Percentiles rank a stretch among this genome's conserved stretches.
Evolutionary conservation across 495 filamentous ascomycete genomes (phyloP).

Genomic region (Neurospora discreta): DNA sequence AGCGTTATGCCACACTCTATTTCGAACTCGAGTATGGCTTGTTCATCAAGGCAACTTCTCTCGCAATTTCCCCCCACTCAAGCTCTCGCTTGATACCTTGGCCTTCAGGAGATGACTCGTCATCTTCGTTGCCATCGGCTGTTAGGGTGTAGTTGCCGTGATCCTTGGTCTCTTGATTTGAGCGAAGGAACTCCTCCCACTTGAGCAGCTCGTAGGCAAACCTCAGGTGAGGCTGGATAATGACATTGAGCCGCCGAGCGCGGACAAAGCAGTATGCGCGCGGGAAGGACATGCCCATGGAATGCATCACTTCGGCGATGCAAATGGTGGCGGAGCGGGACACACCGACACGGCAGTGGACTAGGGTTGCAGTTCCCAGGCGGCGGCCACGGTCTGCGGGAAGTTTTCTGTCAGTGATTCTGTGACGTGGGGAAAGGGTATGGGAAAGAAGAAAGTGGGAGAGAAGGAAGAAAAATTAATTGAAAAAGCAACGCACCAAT

Average conservation of each 20-base stretch:
- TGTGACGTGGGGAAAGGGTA: background rate
- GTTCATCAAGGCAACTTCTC: conserved; percentile 93
- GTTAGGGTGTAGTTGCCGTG: background rate
- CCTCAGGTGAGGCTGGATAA: conserved; percentile 50
- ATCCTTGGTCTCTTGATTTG: conserved; percentile 4
- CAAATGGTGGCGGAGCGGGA: conserved; percentile 93
- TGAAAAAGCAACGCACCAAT: conserved; percentile 54
- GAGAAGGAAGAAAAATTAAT: background rate
- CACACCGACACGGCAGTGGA: conserved; percentile 94
- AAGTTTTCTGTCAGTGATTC: background rate
- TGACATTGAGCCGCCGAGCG: conserved; percentile 67
- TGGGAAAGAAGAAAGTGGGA: background rate
- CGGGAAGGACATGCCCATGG: conserved; percentile 69
- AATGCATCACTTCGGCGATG: conserved; percentile 93
- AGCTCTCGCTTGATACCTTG: conserved; percentile 53
- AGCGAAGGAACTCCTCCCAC: conserved; percentile 66
- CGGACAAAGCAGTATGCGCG: conserved; percentile 94
- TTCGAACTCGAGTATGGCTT: conserved; percentile 61
- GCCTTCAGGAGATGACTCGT: conserved; percentile 4
- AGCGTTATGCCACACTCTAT: background rate
- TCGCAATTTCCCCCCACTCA: conserved; percentile 80
- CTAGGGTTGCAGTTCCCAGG: conserved; percentile 74
- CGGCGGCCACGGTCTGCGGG: conserved; percentile 59
- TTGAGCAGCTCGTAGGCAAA: conserved; percentile 71
- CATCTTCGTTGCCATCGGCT: conserved; percentile 18